Base-by-base conservation (phyloP, 208 protist genomes). In the Leishmania tarentolae region DNA sequence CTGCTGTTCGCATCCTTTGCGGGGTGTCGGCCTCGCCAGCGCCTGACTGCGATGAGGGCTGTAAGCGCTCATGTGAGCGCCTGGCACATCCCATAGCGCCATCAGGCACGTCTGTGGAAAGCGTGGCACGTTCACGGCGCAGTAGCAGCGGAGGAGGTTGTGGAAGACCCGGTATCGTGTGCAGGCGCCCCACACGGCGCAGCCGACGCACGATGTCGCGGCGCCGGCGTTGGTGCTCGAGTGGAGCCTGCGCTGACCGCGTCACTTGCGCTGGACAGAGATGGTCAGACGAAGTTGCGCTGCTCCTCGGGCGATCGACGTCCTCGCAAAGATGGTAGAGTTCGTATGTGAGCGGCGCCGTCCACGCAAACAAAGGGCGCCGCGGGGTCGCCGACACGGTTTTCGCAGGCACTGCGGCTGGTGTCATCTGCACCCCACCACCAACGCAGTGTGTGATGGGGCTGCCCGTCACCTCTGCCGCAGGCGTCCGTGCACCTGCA, bases 81-180 rank as follows among this genome's bases (percentile, higher is more conserved):
- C n/a, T 21, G 68, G 9, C 7, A 21, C 68, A 72, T 42, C 40
- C 24, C 68, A 37, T 42, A 47, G 68, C 42, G 8, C 3, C 69
- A 35, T n/a, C 69, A 13, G 3, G 44, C 42, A 11, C 13, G 44
- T 73, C 44, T 17, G 24, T 24, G 9, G 44, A 53, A 24, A 13
- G 28, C 42, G 21, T 15, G 5, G 7, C 42, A 15, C 24, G 6
- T 4, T 61, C 31, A 28, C 71, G 71, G 47, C 71, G 31, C 71
- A 81, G 53, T 28, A 44, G 35, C 28, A 81, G 42, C 1, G 82
- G 76, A 24, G 74, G 44, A 46, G 52, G 82, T 53, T 88, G 85
- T 21, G 85, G 85, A 53, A 88, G 71, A 4, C 75, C 85, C 3
- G 85, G 85, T n/a, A 88, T 88, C 37, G 85, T 82, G 57, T 84